phyloP scores from a whole-genome alignment of 495 filamentous ascomycete species.

The Bacidia rubella region DNA sequence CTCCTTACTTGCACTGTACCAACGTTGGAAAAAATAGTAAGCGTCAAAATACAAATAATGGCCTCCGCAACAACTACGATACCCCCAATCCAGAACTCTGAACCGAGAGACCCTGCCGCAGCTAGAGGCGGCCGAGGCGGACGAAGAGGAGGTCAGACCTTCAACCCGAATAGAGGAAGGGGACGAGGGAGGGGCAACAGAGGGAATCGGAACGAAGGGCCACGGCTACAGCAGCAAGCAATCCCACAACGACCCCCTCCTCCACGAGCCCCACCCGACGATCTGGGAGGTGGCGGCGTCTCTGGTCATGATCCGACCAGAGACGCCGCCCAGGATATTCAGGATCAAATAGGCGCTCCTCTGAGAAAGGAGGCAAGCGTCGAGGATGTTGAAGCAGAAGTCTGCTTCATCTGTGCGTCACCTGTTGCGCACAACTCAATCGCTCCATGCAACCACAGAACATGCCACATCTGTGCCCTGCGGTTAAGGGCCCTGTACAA shows the following conservation, averaged over 20 bases:
- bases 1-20: no score
- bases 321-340: constrained; percentile 24
- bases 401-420: constrained; percentile 96
- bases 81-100: not conserved
- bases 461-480: constrained; percentile 89
- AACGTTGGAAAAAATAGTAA: no score
- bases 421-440: constrained; percentile 71
- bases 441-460: constrained; percentile 85
- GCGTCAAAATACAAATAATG: no score
- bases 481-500: constrained; percentile 87
- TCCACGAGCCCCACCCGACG: constrained; percentile 20
- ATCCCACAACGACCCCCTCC: constrained; percentile 10
- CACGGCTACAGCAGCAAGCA: constrained; percentile 2
- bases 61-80: constrained; percentile 6
- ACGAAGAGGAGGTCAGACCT: not conserved
- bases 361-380: constrained; percentile 20
- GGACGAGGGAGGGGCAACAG: constrained; percentile 12
- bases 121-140: constrained; percentile 6
- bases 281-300: constrained; percentile 22
- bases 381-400: constrained; percentile 55
- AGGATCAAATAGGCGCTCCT: constrained; percentile 20
- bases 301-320: constrained; percentile 29
- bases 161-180: constrained; percentile 11
- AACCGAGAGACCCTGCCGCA: not conserved
- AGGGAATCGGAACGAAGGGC: not conserved